Base-by-base conservation (phyloP, 192 early-diverging fungal genomes). In the Podila clonocystis region DNA sequence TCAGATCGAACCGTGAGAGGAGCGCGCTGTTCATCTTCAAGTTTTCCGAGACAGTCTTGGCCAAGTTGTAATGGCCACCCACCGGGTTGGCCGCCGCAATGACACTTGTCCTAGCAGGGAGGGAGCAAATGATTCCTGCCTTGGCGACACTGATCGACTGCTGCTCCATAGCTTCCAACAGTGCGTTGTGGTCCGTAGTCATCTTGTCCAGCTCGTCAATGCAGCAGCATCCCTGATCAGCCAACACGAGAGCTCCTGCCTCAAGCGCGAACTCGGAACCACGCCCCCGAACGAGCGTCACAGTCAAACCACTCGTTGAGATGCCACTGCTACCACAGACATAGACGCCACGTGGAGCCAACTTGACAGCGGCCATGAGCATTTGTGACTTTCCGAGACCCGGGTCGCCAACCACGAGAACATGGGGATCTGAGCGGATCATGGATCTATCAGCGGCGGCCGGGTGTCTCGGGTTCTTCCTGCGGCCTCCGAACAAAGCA, bases 151-250 rank as follows among this genome's bases (percentile, higher is more conserved):
- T 94, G 29, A 95, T 94, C 2, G 91, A 92, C 71, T 95, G 94
- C 73, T 95, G 94, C 70, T 94, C 92, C 93, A 97, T 96, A 12
- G 95, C 95, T 75, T 97, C 95, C 33, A 95, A 74, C 29, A 91
- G 76, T 72, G 94, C 89, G 87, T 86, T 87, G 82, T 94, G 90
- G 50, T 96, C 94, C 22, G 85, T 87, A 7, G 90, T 91, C 88
- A 95, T 94, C 73, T 96, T 97, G 77, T 96, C 95, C 85, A 97
- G 96, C 82, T 97, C 95, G 70, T 97, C 95, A 68, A 96, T 96
- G 22, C 94, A 87, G 64, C 95, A 97, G 50, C 93, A 92, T 26
- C 95, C 95, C 83, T 94, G 92, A 82, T 97, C 94, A 30, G 91
- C 94, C 72, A 96, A 90, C n/a, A 95, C 95, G 36, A 97, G 80